Percentiles rank a stretch among this genome's conserved stretches.
These are phyloP conservation scores for Coriolopsis trogii DNA, from an alignment of 1,284 basidiomycete species.

Conservation along the genomic window DNA sequence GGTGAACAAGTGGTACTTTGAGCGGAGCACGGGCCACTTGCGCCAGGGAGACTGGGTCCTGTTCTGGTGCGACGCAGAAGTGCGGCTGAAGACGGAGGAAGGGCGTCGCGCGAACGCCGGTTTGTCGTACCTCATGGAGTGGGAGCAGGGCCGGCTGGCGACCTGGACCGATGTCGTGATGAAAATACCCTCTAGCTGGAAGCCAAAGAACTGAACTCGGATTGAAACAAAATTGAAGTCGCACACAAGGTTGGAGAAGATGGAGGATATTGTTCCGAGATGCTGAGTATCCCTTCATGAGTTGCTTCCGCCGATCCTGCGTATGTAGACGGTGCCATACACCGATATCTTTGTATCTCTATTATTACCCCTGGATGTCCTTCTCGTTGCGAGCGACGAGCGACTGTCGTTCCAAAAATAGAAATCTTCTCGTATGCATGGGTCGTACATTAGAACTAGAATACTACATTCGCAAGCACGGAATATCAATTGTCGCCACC, in stretches of 20 bases:
- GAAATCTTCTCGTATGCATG: constrained; percentile 5
- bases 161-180: constrained; percentile 77
- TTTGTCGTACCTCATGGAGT: constrained; percentile 77
- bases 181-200: constrained; percentile 86
- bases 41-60: constrained; percentile 86
- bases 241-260: too few species aligned
- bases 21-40: constrained; percentile 90
- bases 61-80: constrained; percentile 99
- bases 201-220: constrained; percentile 28
- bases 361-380: too few species aligned
- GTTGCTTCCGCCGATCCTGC: too few species aligned
- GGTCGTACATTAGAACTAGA: background rate
- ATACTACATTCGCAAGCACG: too few species aligned
- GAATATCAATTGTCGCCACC: background rate
- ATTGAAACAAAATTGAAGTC: constrained; percentile 12
- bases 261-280: too few species aligned
- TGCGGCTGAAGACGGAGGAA: constrained; percentile 68
- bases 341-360: too few species aligned
- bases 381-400: too few species aligned
- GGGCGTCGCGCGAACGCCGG: constrained; percentile 61
- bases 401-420: too few species aligned
- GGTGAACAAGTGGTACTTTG: constrained; percentile 99
- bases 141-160: constrained; percentile 78
- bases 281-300: too few species aligned
- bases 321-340: too few species aligned